Base-by-base conservation (phyloP, 805 yeast genomes). In the Saturnispora quitensis region DNA sequence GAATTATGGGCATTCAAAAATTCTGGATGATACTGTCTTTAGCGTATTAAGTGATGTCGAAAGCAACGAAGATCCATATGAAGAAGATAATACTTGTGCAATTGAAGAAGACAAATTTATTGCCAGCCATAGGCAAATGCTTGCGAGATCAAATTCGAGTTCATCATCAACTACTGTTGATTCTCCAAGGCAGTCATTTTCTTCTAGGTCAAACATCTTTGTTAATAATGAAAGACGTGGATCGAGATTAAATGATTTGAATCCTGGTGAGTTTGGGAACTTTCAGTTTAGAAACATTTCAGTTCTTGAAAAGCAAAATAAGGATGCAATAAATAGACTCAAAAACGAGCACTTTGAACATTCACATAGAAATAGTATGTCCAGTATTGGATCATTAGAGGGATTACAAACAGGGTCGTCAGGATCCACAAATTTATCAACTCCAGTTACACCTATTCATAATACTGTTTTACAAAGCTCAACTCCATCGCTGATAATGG, bases 221-320 rank as follows among this genome's bases (percentile, higher is more conserved):
- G 78, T 75, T 55, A 70, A 79, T 59, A 73, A 87, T 46, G 96
- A 87, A 57, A 74, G 91, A 52, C 72, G 93, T 47, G 80, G 88
- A 3, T 79, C 87, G 56, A 76, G 87, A 57, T 66, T 88, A 54
- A 63, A 58, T 50, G 84, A 84, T 48, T 91, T 85, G 52, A 70
- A 73, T 24, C 71, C 74, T 7, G 71, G 78, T 7, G 91, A 91
- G 60, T 93, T 93, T 75, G 99, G 99, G 0, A 84, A 93, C 4
- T 93, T 93, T 67, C 84, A 87, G 53, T 93, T 87, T 68, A 75
- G 97, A 57, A 93, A 93, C 64, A 70, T 93, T 55, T 83, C 91
- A 4, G 93, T 93, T 5, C 74, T 95, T 51, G 98, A 93, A 59
- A 86, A 86, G 60, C 97, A 96, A 8, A 93, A 93, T 63, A 89